A percentile compares a stretch with the other conserved stretches of the same genome.
phyloP scores from a whole-genome alignment of 75 land plant genomes.

The Pinus taeda region DNA sequence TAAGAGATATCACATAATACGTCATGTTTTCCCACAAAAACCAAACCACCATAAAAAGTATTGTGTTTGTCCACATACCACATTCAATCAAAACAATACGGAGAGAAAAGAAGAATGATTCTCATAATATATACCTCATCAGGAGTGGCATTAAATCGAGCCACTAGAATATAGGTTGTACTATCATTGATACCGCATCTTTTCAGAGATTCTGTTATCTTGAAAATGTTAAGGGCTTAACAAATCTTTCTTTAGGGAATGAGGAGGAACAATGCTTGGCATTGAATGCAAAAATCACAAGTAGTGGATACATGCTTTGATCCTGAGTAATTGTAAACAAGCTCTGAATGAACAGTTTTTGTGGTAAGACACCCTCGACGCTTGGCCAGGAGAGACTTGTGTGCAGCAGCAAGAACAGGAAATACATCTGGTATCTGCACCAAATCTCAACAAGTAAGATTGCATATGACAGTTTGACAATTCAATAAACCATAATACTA shows the following conservation, averaged over 20 bases:
- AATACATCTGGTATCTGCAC: conserved; percentile 81
- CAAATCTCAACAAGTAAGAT: conserved; percentile 4
- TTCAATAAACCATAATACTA: not conserved
- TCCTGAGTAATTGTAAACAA: conserved; percentile 91
- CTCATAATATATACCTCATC: conserved; percentile 53
- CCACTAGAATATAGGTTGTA: conserved; percentile 70
- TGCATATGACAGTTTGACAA: not conserved
- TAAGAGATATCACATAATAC: too few species aligned
- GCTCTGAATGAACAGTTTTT: conserved; percentile 86
- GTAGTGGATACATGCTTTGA: conserved; percentile 84
- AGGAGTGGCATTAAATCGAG: conserved; percentile 73
- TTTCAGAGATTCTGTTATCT: conserved; percentile 91
- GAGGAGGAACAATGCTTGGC: conserved; percentile 1
- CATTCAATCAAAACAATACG: not conserved
- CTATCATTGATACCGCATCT: conserved; percentile 82
- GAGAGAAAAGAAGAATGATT: not conserved
- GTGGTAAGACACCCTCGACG: conserved; percentile 68
- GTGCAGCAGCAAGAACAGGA: conserved; percentile 88
- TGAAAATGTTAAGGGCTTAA: conserved; percentile 5
- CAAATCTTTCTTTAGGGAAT: conserved; percentile 2
- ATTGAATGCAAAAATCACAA: not conserved
- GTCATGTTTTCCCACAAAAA: too few species aligned
- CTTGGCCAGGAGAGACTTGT: conserved; percentile 75
- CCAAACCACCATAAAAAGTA: not conserved
- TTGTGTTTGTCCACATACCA: not conserved